Evolutionary conservation across 352 stramenopile species (phyloP).

Genomic region (Detonula confervacea): DNA sequence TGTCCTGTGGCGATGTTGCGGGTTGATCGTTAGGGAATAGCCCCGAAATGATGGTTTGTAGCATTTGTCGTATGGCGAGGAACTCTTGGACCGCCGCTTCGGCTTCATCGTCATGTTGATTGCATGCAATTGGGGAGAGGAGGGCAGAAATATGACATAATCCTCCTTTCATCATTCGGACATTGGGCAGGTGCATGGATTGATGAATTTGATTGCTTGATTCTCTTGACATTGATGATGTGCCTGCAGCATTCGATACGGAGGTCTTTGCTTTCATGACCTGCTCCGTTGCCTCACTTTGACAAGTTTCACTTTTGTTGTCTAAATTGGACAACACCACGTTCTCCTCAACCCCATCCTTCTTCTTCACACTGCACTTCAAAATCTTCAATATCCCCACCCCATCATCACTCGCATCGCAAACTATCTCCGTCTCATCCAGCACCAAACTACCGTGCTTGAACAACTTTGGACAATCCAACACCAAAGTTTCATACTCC

Average conservation of each 20-base stretch:
- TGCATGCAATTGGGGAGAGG: constrained; percentile 46
- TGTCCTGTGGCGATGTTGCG: constrained; percentile 82
- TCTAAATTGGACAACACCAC: neutral
- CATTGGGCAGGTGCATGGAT: constrained; percentile 52
- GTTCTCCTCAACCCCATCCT: constrained; percentile 31
- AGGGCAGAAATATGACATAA: constrained; percentile 69
- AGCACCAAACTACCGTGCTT: constrained; percentile 84
- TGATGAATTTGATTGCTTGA: constrained; percentile 22
- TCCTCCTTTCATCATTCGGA: constrained; percentile 60
- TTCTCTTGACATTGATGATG: constrained; percentile 8
- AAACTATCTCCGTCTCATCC: constrained; percentile 91
- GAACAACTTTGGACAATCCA: constrained; percentile 96
- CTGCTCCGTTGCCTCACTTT: constrained; percentile 24
- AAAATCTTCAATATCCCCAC: constrained; percentile 93
- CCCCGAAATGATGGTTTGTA: constrained; percentile 43
- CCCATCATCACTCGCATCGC: constrained; percentile 90
- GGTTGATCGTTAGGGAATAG: constrained; percentile 20
- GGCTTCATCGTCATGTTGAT: constrained; percentile 41
- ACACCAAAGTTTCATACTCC: constrained; percentile 98
- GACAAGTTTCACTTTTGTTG: neutral
- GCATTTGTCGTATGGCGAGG: constrained; percentile 57
- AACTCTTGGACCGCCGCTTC: constrained; percentile 67
- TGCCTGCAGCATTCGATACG: constrained; percentile 7
- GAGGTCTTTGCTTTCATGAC: constrained; percentile 20
- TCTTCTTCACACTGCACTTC: constrained; percentile 91